Conservation (phyloP, 257 asterid genomes). For the Forsythia viridissima region DNA sequence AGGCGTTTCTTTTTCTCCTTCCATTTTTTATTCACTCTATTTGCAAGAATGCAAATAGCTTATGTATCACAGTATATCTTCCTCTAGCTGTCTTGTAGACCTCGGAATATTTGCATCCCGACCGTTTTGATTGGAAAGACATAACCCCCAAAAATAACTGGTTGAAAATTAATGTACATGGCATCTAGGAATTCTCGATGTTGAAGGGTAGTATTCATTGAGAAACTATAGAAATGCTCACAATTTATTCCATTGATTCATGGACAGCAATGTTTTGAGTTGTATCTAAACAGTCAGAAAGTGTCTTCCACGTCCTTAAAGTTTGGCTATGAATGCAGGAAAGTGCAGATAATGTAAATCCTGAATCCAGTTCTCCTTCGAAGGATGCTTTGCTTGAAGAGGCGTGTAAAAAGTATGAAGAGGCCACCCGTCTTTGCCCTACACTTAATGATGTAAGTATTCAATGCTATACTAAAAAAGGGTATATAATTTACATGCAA, state of each 20-base stretch:
- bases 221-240: background rate
- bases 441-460: conserved; percentile 87
- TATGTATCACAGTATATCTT: background rate
- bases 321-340: conserved; percentile 63
- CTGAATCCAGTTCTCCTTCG: conserved; percentile 85
- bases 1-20: conserved; percentile 12
- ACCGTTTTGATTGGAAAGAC: background rate
- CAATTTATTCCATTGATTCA: conserved; percentile 15
- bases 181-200: background rate
- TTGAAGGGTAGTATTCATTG: background rate
- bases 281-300: conserved; percentile 7
- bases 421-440: conserved; percentile 95
- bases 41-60: conserved; percentile 5
- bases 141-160: background rate
- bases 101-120: conserved; percentile 10
- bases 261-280: conserved; percentile 16
- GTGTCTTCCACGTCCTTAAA: conserved; percentile 11
- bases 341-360: conserved; percentile 94
- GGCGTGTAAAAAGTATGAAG: conserved; percentile 95
- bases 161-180: conserved; percentile 11
- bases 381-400: conserved; percentile 96
- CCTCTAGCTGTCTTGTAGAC: conserved; percentile 18
- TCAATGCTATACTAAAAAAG: conserved; percentile 16
- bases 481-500: conserved; percentile 13
- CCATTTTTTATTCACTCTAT: conserved; percentile 5